Percentiles rank a stretch among this genome's conserved stretches.
These are phyloP conservation scores for Eucalyptus shirleyi DNA, from an alignment of 345 rosid genomes.

Conservation along the genomic window DNA sequence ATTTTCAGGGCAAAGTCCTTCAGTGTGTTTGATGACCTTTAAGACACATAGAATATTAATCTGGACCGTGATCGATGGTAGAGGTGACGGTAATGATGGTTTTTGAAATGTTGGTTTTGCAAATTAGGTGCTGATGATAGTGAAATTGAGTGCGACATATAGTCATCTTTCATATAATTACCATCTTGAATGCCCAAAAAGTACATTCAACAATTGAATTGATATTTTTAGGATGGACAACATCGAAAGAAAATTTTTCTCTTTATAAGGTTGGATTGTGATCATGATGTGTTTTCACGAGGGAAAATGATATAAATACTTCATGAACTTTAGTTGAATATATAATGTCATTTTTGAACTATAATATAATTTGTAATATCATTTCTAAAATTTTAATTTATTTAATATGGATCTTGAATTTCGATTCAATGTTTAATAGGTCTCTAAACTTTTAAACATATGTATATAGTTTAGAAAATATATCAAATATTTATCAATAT, in stretches of 20 bases:
- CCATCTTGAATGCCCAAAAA: fast-evolving
- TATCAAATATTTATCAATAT: no score
- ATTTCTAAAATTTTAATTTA: fast-evolving
- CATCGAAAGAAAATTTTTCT: neutral
- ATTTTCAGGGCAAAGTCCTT: neutral
- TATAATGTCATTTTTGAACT: no score
- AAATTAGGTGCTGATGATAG: neutral
- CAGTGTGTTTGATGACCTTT: neutral
- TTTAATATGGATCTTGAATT: fast-evolving
- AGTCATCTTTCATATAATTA: neutral
- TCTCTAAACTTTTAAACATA: no score
- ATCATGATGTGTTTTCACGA: neutral
- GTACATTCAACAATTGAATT: neutral
- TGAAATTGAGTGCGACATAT: neutral
- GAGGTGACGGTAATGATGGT: neutral
- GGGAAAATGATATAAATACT: neutral
- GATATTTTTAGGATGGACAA: neutral
- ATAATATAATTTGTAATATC: fast-evolving
- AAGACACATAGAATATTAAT: neutral
- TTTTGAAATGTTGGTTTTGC: neutral
- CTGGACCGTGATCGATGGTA: neutral
- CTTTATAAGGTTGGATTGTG: neutral
- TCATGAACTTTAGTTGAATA: no score
- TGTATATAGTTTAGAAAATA: no score
- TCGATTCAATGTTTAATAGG: no score